These are phyloP conservation scores for Populus hybrid DNA, from an alignment of 441 rosid genomes.

Conservation along the genomic window DNA sequence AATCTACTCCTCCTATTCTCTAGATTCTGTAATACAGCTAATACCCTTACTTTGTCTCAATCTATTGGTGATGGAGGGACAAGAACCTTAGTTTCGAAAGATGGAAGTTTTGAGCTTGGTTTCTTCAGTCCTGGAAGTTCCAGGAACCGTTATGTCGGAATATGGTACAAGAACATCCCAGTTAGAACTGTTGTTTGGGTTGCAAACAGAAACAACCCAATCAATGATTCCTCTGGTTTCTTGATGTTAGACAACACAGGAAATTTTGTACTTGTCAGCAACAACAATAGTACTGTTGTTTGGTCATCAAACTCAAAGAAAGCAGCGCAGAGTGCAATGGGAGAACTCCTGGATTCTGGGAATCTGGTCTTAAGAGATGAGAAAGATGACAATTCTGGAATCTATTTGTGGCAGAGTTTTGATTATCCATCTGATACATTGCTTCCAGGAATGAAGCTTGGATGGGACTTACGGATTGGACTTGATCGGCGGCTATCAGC, in stretches of 20 bases:
- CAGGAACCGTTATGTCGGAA: slow-evolving; percentile 10
- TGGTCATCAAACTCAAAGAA: slow-evolving; percentile 7
- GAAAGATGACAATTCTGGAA: background rate
- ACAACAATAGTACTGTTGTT: background rate
- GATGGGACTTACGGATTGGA: slow-evolving; percentile 8
- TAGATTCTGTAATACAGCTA: background rate
- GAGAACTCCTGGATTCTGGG: slow-evolving; percentile 19
- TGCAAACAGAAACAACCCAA: background rate
- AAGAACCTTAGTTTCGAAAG: background rate
- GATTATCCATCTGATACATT: background rate
- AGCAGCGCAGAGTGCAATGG: background rate
- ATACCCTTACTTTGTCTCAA: background rate
- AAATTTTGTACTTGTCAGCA: background rate
- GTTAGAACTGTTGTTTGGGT: background rate
- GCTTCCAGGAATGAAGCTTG: background rate
- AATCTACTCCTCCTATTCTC: background rate
- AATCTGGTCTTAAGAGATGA: slow-evolving; percentile 16
- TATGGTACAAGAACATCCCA: slow-evolving; percentile 3
- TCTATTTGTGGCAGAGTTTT: background rate
- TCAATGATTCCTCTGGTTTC: background rate
- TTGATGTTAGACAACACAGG: background rate
- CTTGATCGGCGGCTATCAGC: slow-evolving; percentile 2
- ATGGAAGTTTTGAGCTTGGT: slow-evolving; percentile 14
- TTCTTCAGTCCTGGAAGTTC: slow-evolving; percentile 2
- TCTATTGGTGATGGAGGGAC: slow-evolving; percentile 4